These are phyloP conservation scores for Fragilaria radians DNA, from an alignment of 108 stramenopile genomes.

Conservation along the genomic window DNA sequence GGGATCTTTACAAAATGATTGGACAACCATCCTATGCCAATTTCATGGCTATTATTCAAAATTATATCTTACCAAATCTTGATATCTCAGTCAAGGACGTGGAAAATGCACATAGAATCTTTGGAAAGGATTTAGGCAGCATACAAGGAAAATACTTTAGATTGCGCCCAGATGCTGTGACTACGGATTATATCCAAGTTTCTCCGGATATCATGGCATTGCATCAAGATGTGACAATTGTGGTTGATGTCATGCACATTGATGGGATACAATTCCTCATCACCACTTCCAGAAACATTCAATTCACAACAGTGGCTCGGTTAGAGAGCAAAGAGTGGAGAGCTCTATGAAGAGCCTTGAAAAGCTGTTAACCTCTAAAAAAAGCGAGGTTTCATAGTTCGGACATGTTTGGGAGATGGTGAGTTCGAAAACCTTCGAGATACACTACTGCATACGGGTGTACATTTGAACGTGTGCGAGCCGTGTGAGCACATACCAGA, in stretches of 20 bases:
- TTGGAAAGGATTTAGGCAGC: background rate
- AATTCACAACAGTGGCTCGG: slow-evolving; percentile 17
- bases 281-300: slow-evolving; percentile 20
- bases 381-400: slow-evolving; percentile 21
- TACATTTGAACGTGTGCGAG: slow-evolving; percentile 1
- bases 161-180: background rate
- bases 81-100: background rate
- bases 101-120: background rate
- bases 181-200: background rate
- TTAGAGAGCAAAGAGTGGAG: background rate
- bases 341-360: background rate
- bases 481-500: slow-evolving; percentile 41
- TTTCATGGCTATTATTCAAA: background rate
- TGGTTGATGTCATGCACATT: too few species aligned
- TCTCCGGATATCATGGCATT: slow-evolving; percentile 10
- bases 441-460: slow-evolving; percentile 1
- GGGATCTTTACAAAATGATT: background rate
- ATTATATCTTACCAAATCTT: background rate
- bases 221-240: slow-evolving; percentile 19
- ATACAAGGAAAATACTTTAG: background rate
- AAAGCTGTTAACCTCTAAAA: slow-evolving; percentile 14
- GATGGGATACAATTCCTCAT: slow-evolving; percentile 27
- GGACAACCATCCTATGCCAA: background rate
- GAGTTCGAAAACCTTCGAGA: slow-evolving; percentile 26
- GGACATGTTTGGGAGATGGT: slow-evolving; percentile 11